A percentile compares a stretch with the other conserved stretches of the same genome.
phyloP scores from a whole-genome alignment of 139 green algal genomes.

The Limnomonas spitsbergensis region DNA sequence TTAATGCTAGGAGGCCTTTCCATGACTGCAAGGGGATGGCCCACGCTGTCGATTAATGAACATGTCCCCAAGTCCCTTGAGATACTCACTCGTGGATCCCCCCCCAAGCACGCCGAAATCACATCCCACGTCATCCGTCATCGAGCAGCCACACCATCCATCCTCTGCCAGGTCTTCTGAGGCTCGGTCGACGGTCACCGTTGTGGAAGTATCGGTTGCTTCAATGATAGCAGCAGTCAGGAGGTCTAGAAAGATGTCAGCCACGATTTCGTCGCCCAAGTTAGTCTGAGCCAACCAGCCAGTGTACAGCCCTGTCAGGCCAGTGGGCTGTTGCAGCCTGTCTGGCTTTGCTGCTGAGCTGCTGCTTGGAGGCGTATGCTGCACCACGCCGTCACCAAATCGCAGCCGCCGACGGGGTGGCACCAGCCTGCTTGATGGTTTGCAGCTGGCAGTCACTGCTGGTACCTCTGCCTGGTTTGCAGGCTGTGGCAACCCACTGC shows the following conservation, averaged over 20 bases:
- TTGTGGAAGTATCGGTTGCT: neutral
- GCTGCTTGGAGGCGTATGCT: no score
- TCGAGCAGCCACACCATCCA: conserved; percentile 2
- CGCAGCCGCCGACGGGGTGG: no score
- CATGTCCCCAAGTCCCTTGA: no score
- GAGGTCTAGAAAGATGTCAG: conserved; percentile 21
- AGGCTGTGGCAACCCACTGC: no score
- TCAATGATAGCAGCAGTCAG: neutral
- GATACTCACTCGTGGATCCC: conserved; percentile 17
- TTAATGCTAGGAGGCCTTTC: no score
- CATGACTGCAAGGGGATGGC: no score
- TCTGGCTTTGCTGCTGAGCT: no score
- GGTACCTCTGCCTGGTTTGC: no score
- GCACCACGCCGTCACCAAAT: no score
- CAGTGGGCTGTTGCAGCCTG: neutral
- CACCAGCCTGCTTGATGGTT: no score
- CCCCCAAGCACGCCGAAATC: conserved; percentile 23
- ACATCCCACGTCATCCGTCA: neutral
- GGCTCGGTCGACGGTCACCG: neutral
- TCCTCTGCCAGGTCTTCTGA: neutral
- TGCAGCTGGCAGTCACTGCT: no score
- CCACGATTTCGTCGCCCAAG: conserved; percentile 24
- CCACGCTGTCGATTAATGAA: no score
- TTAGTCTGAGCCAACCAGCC: conserved; percentile 17
- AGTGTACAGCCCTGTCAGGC: conserved; percentile 5